phyloP scores from a whole-genome alignment of 2,329 filamentous ascomycete species.

The Hyphodiscus sp. region DNA sequence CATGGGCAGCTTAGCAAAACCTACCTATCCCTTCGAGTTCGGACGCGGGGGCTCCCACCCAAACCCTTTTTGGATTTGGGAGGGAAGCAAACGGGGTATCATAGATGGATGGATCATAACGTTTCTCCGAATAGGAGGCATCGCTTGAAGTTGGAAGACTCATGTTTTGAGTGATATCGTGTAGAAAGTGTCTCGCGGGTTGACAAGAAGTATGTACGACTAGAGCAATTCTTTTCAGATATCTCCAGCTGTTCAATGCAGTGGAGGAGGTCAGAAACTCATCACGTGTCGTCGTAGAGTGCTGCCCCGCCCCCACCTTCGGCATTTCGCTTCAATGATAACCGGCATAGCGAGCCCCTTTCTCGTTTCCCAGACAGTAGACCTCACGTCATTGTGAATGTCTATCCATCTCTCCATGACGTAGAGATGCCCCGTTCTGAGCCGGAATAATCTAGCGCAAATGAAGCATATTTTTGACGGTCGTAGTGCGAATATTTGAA shows the following conservation, averaged over 20 bases:
- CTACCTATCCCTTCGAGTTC: constrained; percentile 17
- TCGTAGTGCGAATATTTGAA: too few species aligned
- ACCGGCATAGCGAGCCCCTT: not conserved
- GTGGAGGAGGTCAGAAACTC: not conserved
- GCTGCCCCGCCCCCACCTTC: not conserved
- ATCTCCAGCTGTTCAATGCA: not conserved
- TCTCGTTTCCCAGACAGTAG: not conserved
- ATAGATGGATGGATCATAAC: constrained; percentile 18
- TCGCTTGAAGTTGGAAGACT: not conserved
- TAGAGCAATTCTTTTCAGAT: not conserved
- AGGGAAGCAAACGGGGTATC: constrained; percentile 16
- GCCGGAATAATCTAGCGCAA: too few species aligned
- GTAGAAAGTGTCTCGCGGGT: not conserved
- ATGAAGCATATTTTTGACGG: too few species aligned
- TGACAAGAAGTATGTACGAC: not conserved
- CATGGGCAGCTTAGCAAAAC: not conserved
- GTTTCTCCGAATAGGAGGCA: not conserved
- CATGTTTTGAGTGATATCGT: not conserved
- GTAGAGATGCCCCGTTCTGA: too few species aligned
- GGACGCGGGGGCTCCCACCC: constrained; percentile 18
- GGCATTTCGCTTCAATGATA: not conserved
- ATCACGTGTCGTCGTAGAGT: not conserved
- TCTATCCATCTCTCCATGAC: too few species aligned
- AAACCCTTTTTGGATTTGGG: constrained; percentile 18
- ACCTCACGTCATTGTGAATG: too few species aligned